Base-by-base conservation (phyloP, 129 eudicot species). In the Helichrysum umbraculigerum region DNA sequence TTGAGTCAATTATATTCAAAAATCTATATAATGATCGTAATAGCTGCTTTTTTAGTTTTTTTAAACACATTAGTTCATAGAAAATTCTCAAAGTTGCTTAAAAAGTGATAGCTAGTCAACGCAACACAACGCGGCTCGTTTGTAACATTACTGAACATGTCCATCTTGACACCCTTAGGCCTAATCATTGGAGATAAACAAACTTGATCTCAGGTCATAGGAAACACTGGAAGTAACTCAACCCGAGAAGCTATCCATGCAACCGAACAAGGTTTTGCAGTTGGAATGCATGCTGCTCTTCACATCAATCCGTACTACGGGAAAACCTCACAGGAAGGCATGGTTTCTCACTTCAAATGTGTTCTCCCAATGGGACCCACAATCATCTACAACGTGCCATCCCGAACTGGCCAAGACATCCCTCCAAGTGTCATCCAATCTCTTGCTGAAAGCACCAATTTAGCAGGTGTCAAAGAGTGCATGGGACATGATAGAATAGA, bases 261-360 rank as follows among this genome's bases (percentile, higher is more conserved):
- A 63, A 86, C 94, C 0, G 94, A 89, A 68, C 94, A 89, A 70
- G 94, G 94, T n/a, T 89, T 89, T 80, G 91, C 88, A 6, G 94
- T 89, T 11, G 94, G 91, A 60, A 89, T 89, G 94, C 94, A 91
- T 73, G 94, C 92, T 2, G 95, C 97, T 22, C 89, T 91, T 76
- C 97, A 91, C 78, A 91, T 91, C 74, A 91, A 91, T 61, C 97
- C 97, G 2, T 91, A 91, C 81, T 91, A 91, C 64, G 97, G 97
- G 12, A 91, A 91, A 78, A 91, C 97, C 20, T 89, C 97, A 9
- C 59, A 76, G 0, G 86, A 91, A 42, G 97, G 97, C 32, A 78
- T 91, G 71, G 82, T 87, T 57, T 84, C 89, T 52, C 97, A 91
- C 68, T 91, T 91, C 66, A 78, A 89, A 4, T 85, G 86, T 22